Evolutionary conservation across 2,329 filamentous ascomycete genomes (phyloP).

Genomic region (Hypoxylon sp.): DNA sequence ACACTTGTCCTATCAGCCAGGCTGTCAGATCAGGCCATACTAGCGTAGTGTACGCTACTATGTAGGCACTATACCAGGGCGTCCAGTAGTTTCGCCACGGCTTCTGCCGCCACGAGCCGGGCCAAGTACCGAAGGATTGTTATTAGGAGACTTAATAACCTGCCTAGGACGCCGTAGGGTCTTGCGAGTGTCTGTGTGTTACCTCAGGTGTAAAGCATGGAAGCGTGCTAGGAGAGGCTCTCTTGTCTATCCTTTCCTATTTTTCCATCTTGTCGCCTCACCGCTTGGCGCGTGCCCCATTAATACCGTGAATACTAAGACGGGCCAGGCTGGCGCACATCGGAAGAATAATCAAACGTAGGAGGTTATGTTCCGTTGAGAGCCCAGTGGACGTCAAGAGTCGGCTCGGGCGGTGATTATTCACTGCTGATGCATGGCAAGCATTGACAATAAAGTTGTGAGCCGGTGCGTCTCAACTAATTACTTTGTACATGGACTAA

Average conservation of each 20-base stretch:
- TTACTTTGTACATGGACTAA: too few species aligned
- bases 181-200: slow-evolving; percentile 2
- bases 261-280: slow-evolving; percentile 24
- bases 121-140: slow-evolving; percentile 32
- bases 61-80: slow-evolving; percentile 14
- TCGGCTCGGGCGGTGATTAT: slow-evolving; percentile 5
- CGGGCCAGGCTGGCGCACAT: slow-evolving; percentile 6
- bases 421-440: neutral
- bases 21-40: slow-evolving; percentile 30
- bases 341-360: slow-evolving; percentile 6
- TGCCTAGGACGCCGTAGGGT: neutral
- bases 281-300: slow-evolving; percentile 24
- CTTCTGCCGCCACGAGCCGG: slow-evolving; percentile 8
- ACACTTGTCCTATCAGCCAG: slow-evolving; percentile 20
- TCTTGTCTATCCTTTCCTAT: slow-evolving; percentile 24
- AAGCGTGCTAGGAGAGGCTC: neutral
- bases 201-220: slow-evolving; percentile 8
- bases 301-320: slow-evolving; percentile 18
- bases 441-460: neutral
- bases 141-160: slow-evolving; percentile 12
- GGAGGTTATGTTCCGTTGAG: slow-evolving; percentile 4
- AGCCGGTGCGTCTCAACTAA: neutral
- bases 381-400: neutral
- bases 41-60: slow-evolving; percentile 1
- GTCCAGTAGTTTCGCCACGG: slow-evolving; percentile 9